Conservation (phyloP, 73 alveolate species). For the Blepharisma stoltei region DNA sequence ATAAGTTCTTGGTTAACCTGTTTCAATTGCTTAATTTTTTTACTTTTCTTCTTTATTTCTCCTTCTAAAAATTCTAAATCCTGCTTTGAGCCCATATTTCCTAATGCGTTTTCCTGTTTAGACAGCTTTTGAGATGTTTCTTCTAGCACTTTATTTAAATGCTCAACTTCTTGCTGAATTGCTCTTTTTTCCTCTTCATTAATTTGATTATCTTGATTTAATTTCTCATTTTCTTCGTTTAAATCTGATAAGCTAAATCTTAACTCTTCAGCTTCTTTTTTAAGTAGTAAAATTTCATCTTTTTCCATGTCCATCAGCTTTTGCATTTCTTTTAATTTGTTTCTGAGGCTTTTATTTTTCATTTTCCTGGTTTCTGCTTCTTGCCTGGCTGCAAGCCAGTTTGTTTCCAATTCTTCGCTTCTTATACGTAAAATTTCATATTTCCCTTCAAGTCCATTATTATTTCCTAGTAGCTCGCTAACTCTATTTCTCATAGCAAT, state of each 20-base stretch:
- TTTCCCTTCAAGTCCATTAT: background rate
- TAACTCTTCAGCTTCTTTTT: background rate
- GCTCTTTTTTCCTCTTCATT: background rate
- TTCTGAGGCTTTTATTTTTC: background rate
- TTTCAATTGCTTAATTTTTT: background rate
- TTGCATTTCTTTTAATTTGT: constrained; percentile 17
- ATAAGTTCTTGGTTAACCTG: background rate
- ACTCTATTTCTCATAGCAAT: background rate
- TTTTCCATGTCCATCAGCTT: background rate
- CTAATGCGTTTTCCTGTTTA: background rate
- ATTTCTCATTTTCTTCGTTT: background rate
- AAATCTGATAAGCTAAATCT: background rate
- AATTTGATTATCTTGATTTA: background rate
- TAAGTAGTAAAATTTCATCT: background rate
- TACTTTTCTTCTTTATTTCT: background rate
- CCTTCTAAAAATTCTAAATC: no score
- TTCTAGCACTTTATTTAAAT: background rate
- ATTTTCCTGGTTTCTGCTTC: constrained; percentile 17
- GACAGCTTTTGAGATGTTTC: background rate
- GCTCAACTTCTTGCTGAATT: background rate
- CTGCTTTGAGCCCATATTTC: no score
- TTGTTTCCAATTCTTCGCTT: background rate
- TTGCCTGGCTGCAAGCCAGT: background rate
- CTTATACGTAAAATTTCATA: background rate
- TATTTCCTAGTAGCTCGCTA: background rate